Percentiles rank a stretch among this genome's conserved stretches.
Evolutionary conservation across 1,284 basidiomycete species (phyloP).

Genomic region (Fereydounia khargensis): DNA sequence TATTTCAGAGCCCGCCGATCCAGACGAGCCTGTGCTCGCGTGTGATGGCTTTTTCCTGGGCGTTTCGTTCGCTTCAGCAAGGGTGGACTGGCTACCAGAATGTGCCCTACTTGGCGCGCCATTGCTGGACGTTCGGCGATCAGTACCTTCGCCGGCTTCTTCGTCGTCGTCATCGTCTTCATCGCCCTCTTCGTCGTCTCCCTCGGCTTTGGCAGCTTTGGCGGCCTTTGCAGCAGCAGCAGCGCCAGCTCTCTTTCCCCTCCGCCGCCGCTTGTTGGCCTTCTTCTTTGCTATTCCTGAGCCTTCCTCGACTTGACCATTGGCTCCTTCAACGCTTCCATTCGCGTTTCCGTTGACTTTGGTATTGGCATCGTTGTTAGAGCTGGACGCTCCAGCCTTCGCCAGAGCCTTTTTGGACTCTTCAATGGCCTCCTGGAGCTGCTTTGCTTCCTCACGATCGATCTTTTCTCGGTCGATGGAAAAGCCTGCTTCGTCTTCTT

Average conservation of each 20-base stretch:
- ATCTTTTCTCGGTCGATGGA: constrained; percentile 8
- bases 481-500: constrained; percentile 35
- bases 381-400: neutral
- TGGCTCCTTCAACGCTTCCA: constrained; percentile 18
- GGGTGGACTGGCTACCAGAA: too few species aligned
- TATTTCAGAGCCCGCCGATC: too few species aligned
- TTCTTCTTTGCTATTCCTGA: constrained; percentile 19
- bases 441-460: constrained; percentile 15
- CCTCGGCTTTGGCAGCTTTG: constrained; percentile 64
- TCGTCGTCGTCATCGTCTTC: constrained; percentile 37
- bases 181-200: constrained; percentile 58
- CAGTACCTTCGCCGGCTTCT: constrained; percentile 4
- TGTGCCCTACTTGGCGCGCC: too few species aligned
- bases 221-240: constrained; percentile 59
- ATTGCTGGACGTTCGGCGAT: too few species aligned
- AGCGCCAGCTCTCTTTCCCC: constrained; percentile 48
- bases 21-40: too few species aligned
- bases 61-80: too few species aligned
- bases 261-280: constrained; percentile 40
- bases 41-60: too few species aligned
- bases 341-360: neutral
- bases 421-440: constrained; percentile 18
- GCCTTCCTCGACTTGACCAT: constrained; percentile 8
- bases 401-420: constrained; percentile 16
- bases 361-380: neutral